Evolutionary conservation across 1,139 yeast genomes (phyloP).

Genomic region (Debaryomyces subglobosus): DNA sequence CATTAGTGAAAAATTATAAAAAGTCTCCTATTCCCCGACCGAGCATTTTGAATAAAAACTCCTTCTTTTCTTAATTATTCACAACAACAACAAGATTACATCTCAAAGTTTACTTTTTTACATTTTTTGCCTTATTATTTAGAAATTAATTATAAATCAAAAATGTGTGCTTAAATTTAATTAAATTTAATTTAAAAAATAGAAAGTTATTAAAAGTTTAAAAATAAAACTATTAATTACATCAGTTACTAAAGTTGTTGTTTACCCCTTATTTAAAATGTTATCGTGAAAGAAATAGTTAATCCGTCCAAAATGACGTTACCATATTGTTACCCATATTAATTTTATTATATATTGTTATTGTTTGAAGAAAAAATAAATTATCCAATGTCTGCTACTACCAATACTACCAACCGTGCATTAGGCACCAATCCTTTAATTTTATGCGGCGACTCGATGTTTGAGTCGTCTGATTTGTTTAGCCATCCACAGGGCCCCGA

Average conservation of each 20-base stretch:
- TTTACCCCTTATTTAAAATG: conserved; percentile 23
- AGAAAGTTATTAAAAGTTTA: conserved; percentile 11
- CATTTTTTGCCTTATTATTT: conserved; percentile 17
- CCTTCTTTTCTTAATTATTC: conserved; percentile 11
- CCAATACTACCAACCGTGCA: conserved; percentile 11
- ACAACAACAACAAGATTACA: conserved; percentile 20
- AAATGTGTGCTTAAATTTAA: conserved; percentile 42
- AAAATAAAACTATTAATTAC: conserved; percentile 17
- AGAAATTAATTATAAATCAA: conserved; percentile 15
- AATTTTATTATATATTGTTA: conserved; percentile 6
- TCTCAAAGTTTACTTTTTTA: conserved; percentile 13
- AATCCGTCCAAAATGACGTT: conserved; percentile 39
- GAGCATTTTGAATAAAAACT: conserved; percentile 10
- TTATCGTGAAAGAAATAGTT: conserved; percentile 25
- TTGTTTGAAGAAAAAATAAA: conserved; percentile 8
- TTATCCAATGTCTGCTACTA: conserved; percentile 29
- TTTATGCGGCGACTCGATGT: conserved; percentile 32
- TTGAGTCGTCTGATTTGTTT: conserved; percentile 30
- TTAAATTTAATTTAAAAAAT: conserved; percentile 9
- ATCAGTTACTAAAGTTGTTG: conserved; percentile 15
- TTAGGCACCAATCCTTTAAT: conserved; percentile 25
- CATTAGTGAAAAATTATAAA: conserved; percentile 5
- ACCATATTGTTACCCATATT: conserved; percentile 9
- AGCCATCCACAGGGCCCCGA: conserved; percentile 11
- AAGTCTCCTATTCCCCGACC: conserved; percentile 1